Evolutionary conservation across 2,329 filamentous ascomycete species (phyloP), one percentile per base, ranked within the genome.

Genomic region (Talaromyces pinophilus): DNA sequence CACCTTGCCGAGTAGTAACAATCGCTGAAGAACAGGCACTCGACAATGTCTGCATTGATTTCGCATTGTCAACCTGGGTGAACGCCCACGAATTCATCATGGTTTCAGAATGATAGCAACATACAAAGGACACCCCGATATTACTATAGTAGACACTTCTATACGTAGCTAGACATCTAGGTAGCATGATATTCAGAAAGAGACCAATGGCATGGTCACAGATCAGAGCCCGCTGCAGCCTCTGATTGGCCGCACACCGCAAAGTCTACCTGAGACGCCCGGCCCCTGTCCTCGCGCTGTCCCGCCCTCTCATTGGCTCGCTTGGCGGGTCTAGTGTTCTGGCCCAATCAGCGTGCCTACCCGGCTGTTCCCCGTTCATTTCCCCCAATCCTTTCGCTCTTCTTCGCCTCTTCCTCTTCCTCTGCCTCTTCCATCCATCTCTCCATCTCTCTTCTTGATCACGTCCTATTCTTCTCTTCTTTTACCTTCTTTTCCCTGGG

Each of bases 381-480:
- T 64, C 55, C 65, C 65, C 61, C 54, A 59, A 40, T 59, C 54
- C 60, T 62, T 52, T 55, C 50, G 33, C 59, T 38, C 52, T 42
- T 60, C 52, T 15, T 67, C 65, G 63, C 68, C 55, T 71, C 67
- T 66, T 67, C 60, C 33, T 35, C 48, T n/a, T 22, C 22, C 48
- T 35, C 48, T n/a, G 15, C 22, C 48, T 55, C 42, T 19, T 30
- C 62, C 17, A 40, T 63, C 61, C 46, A 38, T 54, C 62, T 57
- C 67, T 67, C 33, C 68, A 66, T 68, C 71, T 70, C 68, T 67
- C 70, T 65, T 72, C 65, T 70, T 64, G 68, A 68, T 66, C 59
- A 65, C 67, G 64, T 69, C 69, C 70, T 73, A 72, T 69, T 70
- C 75, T 74, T 71, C 66, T 70, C 70, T 71, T 69, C 69, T 72